Conservation (phyloP, 2,329 filamentous ascomycete genomes). For the Endocalyx cinctus region DNA sequence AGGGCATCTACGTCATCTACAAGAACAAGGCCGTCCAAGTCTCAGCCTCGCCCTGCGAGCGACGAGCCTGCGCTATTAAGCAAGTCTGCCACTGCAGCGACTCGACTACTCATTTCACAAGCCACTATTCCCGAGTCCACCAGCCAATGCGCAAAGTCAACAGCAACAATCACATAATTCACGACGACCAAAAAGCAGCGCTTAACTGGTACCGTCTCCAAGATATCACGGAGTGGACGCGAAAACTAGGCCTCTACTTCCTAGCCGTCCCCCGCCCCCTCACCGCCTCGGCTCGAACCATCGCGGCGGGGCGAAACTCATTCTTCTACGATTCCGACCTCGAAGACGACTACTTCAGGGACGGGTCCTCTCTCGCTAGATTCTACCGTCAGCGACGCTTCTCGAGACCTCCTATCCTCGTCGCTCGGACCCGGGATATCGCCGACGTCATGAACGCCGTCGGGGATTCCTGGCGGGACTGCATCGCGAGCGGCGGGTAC, state of each 20-base stretch:
- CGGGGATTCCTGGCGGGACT: constrained; percentile 16
- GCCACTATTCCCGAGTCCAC: no score
- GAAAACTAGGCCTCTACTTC: constrained; percentile 8
- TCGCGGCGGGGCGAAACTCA: constrained; percentile 1
- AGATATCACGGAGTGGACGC: constrained; percentile 7
- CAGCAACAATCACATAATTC: not conserved
- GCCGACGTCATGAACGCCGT: no score
- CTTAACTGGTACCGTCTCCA: constrained; percentile 15
- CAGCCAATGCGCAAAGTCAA: no score
- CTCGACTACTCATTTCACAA: no score
- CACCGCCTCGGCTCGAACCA: constrained; percentile 8
- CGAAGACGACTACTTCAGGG: no score
- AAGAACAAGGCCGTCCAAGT: constrained; percentile 17
- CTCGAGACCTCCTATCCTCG: no score
- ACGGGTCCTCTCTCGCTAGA: no score
- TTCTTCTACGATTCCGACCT: constrained; percentile 16
- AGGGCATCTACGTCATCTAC: constrained; percentile 19
- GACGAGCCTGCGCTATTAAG: constrained; percentile 10
- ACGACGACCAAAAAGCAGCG: constrained; percentile 1
- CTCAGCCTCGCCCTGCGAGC: constrained; percentile 14
- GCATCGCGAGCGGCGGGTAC: constrained; percentile 7
- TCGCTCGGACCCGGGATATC: no score
- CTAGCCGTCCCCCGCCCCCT: constrained; percentile 12
- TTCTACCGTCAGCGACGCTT: no score
- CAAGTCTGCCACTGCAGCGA: constrained; percentile 13